A percentile compares a stretch with the other conserved stretches of the same genome.
phyloP scores from a whole-genome alignment of 768 basidiomycete genomes.

The Sistotremastrum niveocremeum region DNA sequence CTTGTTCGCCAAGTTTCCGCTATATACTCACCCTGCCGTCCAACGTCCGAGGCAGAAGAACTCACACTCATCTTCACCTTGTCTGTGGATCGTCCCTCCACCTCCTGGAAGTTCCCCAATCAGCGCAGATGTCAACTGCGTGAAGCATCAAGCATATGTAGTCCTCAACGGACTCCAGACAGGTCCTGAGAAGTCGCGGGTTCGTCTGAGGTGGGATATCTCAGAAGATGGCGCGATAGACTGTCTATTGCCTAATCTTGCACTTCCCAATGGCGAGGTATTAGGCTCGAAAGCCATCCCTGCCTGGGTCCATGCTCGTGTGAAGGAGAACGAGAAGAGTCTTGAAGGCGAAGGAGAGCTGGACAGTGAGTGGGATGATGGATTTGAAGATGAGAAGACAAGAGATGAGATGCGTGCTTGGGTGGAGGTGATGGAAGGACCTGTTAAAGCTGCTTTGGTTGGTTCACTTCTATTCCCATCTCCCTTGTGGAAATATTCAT shows the following conservation, averaged over 20 bases:
- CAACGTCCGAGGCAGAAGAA: too few species aligned
- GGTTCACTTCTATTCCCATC: slow-evolving; percentile 9
- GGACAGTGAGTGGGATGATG: slow-evolving; percentile 35
- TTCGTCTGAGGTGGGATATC: slow-evolving; percentile 49
- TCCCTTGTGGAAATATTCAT: background rate
- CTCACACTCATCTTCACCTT: too few species aligned
- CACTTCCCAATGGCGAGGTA: slow-evolving; percentile 46
- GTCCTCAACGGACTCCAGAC: slow-evolving; percentile 43
- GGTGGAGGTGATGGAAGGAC: slow-evolving; percentile 65
- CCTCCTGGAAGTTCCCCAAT: slow-evolving; percentile 12
- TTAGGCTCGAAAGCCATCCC: slow-evolving; percentile 58
- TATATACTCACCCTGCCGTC: too few species aligned
- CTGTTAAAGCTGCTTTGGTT: slow-evolving; percentile 66
- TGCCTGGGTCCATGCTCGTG: slow-evolving; percentile 45
- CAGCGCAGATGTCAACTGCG: slow-evolving; percentile 70
- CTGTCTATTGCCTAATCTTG: slow-evolving; percentile 52
- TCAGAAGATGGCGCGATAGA: slow-evolving; percentile 56
- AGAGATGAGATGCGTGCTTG: slow-evolving; percentile 71
- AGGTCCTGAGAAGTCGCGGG: slow-evolving; percentile 20
- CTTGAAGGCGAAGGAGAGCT: slow-evolving; percentile 26
- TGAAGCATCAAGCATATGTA: slow-evolving; percentile 83
- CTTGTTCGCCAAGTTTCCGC: too few species aligned
- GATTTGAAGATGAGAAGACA: slow-evolving; percentile 45
- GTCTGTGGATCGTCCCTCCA: too few species aligned
- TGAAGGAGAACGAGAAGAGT: slow-evolving; percentile 11